A percentile compares a stretch with the other conserved stretches of the same genome.
phyloP scores from a whole-genome alignment of 2,329 filamentous ascomycete genomes.

The Sarocladiaceae sp. region DNA sequence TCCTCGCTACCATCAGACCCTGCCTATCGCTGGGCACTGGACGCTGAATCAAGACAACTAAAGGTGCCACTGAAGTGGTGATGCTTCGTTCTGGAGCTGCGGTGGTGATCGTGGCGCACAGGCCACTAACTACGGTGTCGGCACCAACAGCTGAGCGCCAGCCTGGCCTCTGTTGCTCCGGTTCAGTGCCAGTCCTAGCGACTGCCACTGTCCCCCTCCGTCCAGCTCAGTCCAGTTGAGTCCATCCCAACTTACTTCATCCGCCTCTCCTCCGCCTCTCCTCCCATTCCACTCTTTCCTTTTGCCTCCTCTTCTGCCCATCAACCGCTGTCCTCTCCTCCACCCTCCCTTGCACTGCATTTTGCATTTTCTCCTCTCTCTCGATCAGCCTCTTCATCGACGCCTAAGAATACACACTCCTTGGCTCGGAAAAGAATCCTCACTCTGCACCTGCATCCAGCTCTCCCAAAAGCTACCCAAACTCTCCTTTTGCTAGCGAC shows the following conservation, averaged over 20 bases:
- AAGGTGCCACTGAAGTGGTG: too few relatives aligned
- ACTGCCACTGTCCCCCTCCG: neutral
- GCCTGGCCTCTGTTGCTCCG: neutral
- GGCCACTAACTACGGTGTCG: too few relatives aligned
- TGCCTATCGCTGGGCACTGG: too few relatives aligned
- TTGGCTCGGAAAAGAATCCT: constrained; percentile 9
- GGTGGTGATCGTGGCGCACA: too few relatives aligned
- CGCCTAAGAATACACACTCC: constrained; percentile 9
- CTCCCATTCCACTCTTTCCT: constrained; percentile 6
- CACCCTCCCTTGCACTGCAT: constrained; percentile 10
- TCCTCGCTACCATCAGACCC: too few relatives aligned
- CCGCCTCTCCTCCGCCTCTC: constrained; percentile 7
- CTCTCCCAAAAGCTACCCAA: constrained; percentile 2
- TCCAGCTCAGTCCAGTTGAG: neutral
- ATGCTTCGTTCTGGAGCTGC: too few relatives aligned
- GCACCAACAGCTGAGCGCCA: too few relatives aligned
- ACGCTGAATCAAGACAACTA: too few relatives aligned
- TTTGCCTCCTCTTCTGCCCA: constrained; percentile 18
- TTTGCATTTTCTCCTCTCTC: constrained; percentile 19
- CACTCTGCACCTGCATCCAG: neutral
- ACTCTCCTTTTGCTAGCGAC: constrained; percentile 7
- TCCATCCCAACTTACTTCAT: constrained; percentile 9
- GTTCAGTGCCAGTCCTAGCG: neutral
- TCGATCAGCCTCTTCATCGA: constrained; percentile 8
- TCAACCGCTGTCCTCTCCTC: constrained; percentile 19